phyloP scores from a whole-genome alignment of 1,284 basidiomycete genomes.

The Amylostereum areolatum region DNA sequence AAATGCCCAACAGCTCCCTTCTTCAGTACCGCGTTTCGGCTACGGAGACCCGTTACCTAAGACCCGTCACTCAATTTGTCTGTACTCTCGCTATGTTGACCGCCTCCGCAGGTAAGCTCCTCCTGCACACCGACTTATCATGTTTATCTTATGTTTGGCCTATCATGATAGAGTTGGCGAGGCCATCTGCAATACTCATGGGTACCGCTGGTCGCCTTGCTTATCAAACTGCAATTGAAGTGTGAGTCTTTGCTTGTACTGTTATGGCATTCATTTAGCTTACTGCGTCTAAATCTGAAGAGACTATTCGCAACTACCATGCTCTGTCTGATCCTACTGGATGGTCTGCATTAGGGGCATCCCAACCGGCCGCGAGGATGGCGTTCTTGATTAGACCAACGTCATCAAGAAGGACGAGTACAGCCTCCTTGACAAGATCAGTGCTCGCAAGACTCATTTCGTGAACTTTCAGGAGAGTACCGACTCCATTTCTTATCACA shows the following conservation, averaged over 20 bases:
- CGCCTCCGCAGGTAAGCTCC: slow-evolving; percentile 85
- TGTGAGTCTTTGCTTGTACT: no score
- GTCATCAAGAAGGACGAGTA: slow-evolving; percentile 99
- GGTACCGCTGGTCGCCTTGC: no score
- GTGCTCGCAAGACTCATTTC: slow-evolving; percentile 92
- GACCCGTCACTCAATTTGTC: slow-evolving; percentile 88
- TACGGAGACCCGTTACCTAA: no score
- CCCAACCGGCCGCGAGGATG: slow-evolving; percentile 80
- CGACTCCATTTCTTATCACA: slow-evolving; percentile 97
- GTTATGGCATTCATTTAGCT: no score
- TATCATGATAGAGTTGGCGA: no score
- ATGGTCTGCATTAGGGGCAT: slow-evolving; percentile 62
- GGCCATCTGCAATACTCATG: no score
- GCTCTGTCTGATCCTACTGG: background rate
- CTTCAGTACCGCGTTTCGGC: slow-evolving; percentile 90
- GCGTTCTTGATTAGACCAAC: slow-evolving; percentile 90
- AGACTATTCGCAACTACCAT: no score
- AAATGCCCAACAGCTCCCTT: slow-evolving; percentile 96
- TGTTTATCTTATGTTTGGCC: no score
- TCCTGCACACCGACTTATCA: no score
- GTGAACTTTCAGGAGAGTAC: slow-evolving; percentile 95
- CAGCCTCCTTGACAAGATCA: slow-evolving; percentile 93
- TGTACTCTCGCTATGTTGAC: slow-evolving; percentile 95
- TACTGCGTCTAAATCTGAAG: no score
- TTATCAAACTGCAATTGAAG: no score